Evolutionary conservation across 345 rosid species (phyloP).

Genomic region (Salix dunnii): DNA sequence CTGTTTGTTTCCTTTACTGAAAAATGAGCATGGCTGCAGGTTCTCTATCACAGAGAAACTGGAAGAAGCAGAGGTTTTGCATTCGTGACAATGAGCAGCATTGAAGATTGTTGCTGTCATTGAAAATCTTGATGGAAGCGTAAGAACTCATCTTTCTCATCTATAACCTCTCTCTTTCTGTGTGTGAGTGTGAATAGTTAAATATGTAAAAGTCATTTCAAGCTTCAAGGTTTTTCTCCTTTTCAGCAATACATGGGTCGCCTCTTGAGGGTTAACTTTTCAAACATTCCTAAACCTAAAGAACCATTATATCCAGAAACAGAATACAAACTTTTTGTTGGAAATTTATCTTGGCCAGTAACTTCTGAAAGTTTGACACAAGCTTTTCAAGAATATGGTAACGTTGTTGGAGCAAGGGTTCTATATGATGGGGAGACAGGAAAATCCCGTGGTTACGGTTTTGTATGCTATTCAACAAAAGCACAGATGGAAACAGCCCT

Average conservation of each 20-base stretch:
- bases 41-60: slow-evolving; percentile 72
- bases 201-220: background rate
- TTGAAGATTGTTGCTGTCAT: slow-evolving; percentile 70
- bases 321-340: slow-evolving; percentile 73
- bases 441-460: slow-evolving; percentile 76
- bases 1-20: background rate
- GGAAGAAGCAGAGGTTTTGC: slow-evolving; percentile 92
- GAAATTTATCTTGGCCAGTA: slow-evolving; percentile 85
- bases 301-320: slow-evolving; percentile 78
- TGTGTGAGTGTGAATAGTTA: background rate
- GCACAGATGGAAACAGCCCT: slow-evolving; percentile 79
- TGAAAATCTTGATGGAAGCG: slow-evolving; percentile 84
- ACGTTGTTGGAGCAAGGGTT: slow-evolving; percentile 82
- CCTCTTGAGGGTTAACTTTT: slow-evolving; percentile 63
- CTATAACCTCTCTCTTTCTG: background rate
- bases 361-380: slow-evolving; percentile 61
- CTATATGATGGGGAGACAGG: slow-evolving; percentile 85
- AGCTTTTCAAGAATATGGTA: slow-evolving; percentile 72
- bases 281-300: slow-evolving; percentile 64
- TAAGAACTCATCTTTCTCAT: slow-evolving; percentile 27
- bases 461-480: slow-evolving; percentile 61
- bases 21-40: slow-evolving; percentile 32
- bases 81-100: slow-evolving; percentile 80
- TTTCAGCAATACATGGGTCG: slow-evolving; percentile 69
- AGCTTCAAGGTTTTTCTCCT: background rate